Base-by-base conservation (phyloP, 306 rosid genomes). In the Vigna trinervia region DNA sequence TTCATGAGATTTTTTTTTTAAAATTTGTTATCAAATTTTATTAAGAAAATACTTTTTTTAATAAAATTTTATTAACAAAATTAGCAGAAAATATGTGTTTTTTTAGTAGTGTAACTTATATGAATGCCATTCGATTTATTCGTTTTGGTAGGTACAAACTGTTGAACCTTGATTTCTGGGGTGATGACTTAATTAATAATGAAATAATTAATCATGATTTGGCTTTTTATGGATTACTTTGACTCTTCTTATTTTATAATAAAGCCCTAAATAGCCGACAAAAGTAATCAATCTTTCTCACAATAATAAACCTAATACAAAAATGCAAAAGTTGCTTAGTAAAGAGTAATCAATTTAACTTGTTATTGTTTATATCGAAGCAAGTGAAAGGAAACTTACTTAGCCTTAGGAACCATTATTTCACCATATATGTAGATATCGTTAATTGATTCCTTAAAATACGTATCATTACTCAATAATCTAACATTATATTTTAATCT, bases 91-190 rank as follows among this genome's bases (percentile, higher is more conserved):
- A 23, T 23, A 23, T 23, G 26, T 23, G 26, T 23, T 23, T 23
- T 23, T 23, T 23, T 23, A 23, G 28, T 23, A 23, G 28, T 1
- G 2, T 23, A 23, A 23, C 28, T 23, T 23, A 23, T 23, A 23
- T 23, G 28, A 71, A 76, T 85, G 80, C 6, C 6, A 78, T 76
- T 17, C 85, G 69, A 75, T 62, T 48, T 34, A 61, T 78, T 74
- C 57, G 58, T 78, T 52, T 84, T 56, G 81, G 80, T 78, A 70
- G 79, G 82, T 79, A 34, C 64, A 83, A 88, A 85, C 45, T 45
- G 78, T 86, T 45, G 73, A 86, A 85, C 96, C 92, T 85, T 89
- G 84, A 88, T 89, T 91, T 91, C 87, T 87, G 93, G 89, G 89
- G 62, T 73, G 88, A 84, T 77, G 74, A 78, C 81, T 81, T 86